Conservation (phyloP, 169 alveolate genomes). For the Cryptosporidium tyzzeri region DNA sequence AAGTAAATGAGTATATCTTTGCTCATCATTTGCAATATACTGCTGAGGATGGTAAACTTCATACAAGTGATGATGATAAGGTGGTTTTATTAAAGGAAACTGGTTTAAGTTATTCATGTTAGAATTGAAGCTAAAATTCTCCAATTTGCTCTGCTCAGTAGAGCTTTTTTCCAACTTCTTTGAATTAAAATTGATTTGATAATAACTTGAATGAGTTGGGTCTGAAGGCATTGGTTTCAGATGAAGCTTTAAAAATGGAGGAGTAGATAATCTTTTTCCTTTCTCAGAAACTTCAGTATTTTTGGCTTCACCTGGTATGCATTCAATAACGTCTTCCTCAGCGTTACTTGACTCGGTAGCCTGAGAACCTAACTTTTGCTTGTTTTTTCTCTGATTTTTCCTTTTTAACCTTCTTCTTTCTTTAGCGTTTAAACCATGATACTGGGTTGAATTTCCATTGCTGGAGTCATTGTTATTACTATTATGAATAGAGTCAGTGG, state of each 20-base stretch:
- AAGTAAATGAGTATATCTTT: conserved; percentile 65
- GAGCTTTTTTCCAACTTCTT: neutral
- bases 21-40: conserved; percentile 59
- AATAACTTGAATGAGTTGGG: conserved; percentile 56
- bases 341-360: neutral
- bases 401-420: conserved; percentile 70
- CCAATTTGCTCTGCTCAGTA: neutral
- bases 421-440: conserved; percentile 67
- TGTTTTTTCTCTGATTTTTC: conserved; percentile 75
- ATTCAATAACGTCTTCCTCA: neutral
- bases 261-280: conserved; percentile 28
- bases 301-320: neutral
- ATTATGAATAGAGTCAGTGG: neutral
- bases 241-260: conserved; percentile 64
- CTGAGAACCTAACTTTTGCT: conserved; percentile 18
- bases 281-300: neutral
- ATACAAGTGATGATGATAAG: conserved; percentile 63
- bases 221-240: conserved; percentile 71
- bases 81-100: conserved; percentile 53
- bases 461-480: neutral
- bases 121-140: conserved; percentile 1
- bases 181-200: conserved; percentile 24
- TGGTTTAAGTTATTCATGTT: conserved; percentile 13
- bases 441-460: neutral
- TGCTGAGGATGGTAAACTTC: conserved; percentile 72